Evolutionary conservation across 2,329 filamentous ascomycete species (phyloP), one percentile per base, ranked within the genome.

Genomic region (Colletotrichum aenigma): DNA sequence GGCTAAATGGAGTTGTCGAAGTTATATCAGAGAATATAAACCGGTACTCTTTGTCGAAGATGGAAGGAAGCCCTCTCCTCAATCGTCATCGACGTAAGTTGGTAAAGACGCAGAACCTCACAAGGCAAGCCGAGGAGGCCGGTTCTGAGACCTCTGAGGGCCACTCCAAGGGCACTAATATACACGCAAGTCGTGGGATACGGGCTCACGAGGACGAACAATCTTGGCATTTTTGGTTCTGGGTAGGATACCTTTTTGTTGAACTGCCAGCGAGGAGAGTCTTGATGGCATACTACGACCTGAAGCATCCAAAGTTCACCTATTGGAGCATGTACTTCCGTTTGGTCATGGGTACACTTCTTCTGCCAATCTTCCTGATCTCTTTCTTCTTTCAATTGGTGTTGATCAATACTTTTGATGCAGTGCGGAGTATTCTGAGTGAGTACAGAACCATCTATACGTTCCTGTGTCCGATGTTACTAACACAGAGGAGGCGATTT

Each of bases 161-260:
- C 0, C 21, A 58, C 13, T 28, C 0, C 0, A 24, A 24, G 21
- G 55, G 55, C 26, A 58, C 3, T 7, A 24, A 15, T 1, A 16
- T 21, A 3, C 55, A 28, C 2, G 62, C 18, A 65, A 65, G 0
- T 2, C 61, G 34, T 16, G 21, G n/a, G 9, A 66, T 16, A 0
- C 24, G 16, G 2, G 24, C 62, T 6, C 24, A 28, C 1, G 62
- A 66, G 1, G 36, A 34, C 34, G 21, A 66, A 0, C 21, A 48
- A 38, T 66, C 62, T 0, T 66, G 36, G 62, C 36, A 48, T 16
- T 66, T 66, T 0, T 43, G 62, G 62, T 52, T 66, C 36, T 52
- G 36, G 62, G 13, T 66, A n/a, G 21, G 34, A 7, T 66, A 66
- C 2, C 0, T 66, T 7, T 48, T 66, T 1, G 1, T 66, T 26